phyloP scores from a whole-genome alignment of 805 yeast genomes.

The Candida loeiensis region DNA sequence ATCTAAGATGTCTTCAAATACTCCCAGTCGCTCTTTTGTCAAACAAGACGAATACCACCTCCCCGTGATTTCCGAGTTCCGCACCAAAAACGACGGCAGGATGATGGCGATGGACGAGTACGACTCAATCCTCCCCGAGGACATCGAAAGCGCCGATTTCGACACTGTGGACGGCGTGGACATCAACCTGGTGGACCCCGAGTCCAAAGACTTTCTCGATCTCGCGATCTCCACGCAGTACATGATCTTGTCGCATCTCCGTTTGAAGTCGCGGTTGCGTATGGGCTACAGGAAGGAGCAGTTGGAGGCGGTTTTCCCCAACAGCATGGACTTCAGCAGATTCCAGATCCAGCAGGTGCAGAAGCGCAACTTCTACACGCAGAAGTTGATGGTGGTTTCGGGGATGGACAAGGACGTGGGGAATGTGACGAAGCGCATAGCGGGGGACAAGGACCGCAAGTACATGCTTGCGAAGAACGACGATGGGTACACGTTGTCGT shows the following conservation, averaged over 20 bases:
- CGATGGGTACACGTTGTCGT: constrained; percentile 79
- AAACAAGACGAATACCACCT: constrained; percentile 81
- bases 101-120: constrained; percentile 72
- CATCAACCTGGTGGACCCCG: constrained; percentile 75
- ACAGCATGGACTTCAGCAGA: constrained; percentile 83
- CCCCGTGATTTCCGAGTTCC: constrained; percentile 63
- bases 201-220: constrained; percentile 68
- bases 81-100: constrained; percentile 61
- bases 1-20: too few relatives aligned
- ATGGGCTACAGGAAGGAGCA: constrained; percentile 96
- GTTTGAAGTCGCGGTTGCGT: constrained; percentile 83
- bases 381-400: constrained; percentile 73
- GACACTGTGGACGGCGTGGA: constrained; percentile 66
- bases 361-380: constrained; percentile 87
- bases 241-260: constrained; percentile 75
- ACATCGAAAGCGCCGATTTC: constrained; percentile 24
- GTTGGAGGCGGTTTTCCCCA: constrained; percentile 73
- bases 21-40: constrained; percentile 39
- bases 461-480: constrained; percentile 73
- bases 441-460: constrained; percentile 76
- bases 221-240: constrained; percentile 87
- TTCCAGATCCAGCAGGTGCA: constrained; percentile 93
- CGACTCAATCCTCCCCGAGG: constrained; percentile 25
- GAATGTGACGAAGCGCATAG: constrained; percentile 56
- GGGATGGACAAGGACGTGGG: constrained; percentile 64